These are phyloP conservation scores for Epichloe aotearoae DNA, from an alignment of 2,329 filamentous ascomycete species.

Conservation along the genomic window DNA sequence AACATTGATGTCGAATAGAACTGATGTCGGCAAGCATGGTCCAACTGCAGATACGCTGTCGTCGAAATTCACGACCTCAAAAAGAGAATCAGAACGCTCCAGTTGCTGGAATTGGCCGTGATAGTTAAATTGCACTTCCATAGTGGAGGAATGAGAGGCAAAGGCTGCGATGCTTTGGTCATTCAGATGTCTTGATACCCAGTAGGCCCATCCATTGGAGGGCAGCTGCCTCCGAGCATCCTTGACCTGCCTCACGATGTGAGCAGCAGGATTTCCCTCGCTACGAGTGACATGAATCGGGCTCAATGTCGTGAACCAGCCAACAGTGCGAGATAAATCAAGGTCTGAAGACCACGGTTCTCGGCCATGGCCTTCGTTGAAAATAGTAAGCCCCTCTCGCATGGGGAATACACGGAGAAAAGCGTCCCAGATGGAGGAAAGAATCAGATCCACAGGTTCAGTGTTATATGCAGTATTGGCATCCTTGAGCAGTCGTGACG, in stretches of 20 bases:
- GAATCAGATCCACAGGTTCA: conserved; percentile 20
- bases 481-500: conserved; percentile 3
- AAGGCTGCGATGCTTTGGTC: not conserved
- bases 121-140: conserved; percentile 8
- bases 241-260: not conserved
- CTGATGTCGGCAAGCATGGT: not conserved
- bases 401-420: conserved; percentile 17
- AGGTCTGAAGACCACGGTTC: conserved; percentile 17
- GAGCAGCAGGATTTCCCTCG: not conserved
- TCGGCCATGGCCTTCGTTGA: conserved; percentile 12
- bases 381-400: conserved; percentile 16
- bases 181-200: not conserved
- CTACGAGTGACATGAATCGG: conserved; percentile 11
- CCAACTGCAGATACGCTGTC: not conserved
- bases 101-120: conserved; percentile 7
- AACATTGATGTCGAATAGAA: conserved; percentile 1
- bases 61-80: conserved; percentile 7
- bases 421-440: conserved; percentile 16
- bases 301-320: conserved; percentile 26
- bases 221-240: not conserved
- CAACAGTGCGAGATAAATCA: conserved; percentile 21
- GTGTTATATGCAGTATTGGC: conserved; percentile 15
- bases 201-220: conserved; percentile 4
- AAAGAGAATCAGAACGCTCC: conserved; percentile 8
- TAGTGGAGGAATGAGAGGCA: not conserved